phyloP scores from a whole-genome alignment of 2,329 filamentous ascomycete species.

The Xylariaceae sp. region DNA sequence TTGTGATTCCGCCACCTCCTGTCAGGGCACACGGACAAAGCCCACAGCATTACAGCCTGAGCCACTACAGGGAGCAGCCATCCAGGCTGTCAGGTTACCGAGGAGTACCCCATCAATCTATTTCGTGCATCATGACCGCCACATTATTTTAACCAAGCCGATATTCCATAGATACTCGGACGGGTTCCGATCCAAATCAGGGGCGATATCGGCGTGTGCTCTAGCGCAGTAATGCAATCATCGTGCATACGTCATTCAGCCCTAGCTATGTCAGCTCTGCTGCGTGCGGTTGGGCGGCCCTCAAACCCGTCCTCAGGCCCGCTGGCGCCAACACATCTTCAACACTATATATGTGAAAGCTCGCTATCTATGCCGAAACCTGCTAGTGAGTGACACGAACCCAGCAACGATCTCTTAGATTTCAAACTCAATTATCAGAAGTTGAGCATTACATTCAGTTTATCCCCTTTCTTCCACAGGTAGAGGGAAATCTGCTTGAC shows the following conservation, averaged over 20 bases:
- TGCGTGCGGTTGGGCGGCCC: slow-evolving; percentile 23
- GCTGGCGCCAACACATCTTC: slow-evolving; percentile 11
- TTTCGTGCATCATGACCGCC: slow-evolving; percentile 20
- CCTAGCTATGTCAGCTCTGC: slow-evolving; percentile 25
- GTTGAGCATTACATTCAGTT: slow-evolving; percentile 24
- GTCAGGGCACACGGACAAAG: not conserved
- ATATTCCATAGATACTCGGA: slow-evolving; percentile 29
- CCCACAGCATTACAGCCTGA: slow-evolving; percentile 14
- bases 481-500: slow-evolving; percentile 6
- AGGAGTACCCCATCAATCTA: slow-evolving; percentile 4
- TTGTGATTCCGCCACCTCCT: not conserved
- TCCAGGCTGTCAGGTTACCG: not conserved
- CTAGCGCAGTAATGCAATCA: slow-evolving; percentile 21
- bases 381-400: slow-evolving; percentile 8
- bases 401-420: slow-evolving; percentile 14
- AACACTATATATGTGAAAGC: slow-evolving; percentile 29
- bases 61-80: slow-evolving; percentile 1
- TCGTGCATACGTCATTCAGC: slow-evolving; percentile 26
- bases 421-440: slow-evolving; percentile 27
- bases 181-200: slow-evolving; percentile 26
- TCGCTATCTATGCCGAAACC: slow-evolving; percentile 20
- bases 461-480: slow-evolving; percentile 28
- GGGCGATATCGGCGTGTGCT: slow-evolving; percentile 25
- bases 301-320: not conserved
- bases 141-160: slow-evolving; percentile 14